Evolutionary conservation across 2,329 filamentous ascomycete species (phyloP).

Genomic region (Metarhizium brunneum): DNA sequence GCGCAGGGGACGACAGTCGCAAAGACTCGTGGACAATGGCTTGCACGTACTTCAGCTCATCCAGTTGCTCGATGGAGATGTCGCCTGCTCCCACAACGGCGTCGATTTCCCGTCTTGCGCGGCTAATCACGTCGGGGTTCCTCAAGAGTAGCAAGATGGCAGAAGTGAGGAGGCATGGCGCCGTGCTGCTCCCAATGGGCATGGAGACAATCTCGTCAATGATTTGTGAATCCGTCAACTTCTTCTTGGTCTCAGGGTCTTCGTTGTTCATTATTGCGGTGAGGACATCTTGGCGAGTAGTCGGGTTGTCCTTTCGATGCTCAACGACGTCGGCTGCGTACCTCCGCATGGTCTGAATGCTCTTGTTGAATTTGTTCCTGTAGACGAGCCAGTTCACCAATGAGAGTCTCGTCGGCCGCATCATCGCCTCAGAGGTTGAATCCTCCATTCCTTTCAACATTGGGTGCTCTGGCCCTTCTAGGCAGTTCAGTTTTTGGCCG

Average conservation of each 20-base stretch:
- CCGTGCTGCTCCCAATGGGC: conserved; percentile 47
- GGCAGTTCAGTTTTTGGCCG: conserved; percentile 37
- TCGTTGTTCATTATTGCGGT: conserved; percentile 47
- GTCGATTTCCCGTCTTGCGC: conserved; percentile 45
- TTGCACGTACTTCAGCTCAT: conserved; percentile 42
- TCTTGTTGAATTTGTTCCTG: conserved; percentile 41
- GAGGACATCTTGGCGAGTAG: conserved; percentile 50
- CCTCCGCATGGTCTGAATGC: conserved; percentile 43
- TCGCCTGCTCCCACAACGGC: conserved; percentile 35
- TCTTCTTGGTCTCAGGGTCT: conserved; percentile 52
- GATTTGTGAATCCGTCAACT: conserved; percentile 49
- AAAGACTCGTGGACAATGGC: conserved; percentile 45
- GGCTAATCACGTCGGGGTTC: conserved; percentile 37
- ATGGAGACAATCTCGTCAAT: conserved; percentile 62
- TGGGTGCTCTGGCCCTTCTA: conserved; percentile 36
- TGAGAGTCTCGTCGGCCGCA: conserved; percentile 40
- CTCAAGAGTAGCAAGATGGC: conserved; percentile 42
- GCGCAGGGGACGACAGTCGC: conserved; percentile 43
- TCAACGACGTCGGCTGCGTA: conserved; percentile 49
- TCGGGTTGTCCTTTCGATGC: conserved; percentile 42
- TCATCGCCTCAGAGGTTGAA: conserved; percentile 45
- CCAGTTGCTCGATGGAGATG: conserved; percentile 37
- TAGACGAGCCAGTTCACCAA: conserved; percentile 44
- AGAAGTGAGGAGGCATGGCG: conserved; percentile 34
- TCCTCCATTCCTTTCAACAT: conserved; percentile 45